phyloP scores from a whole-genome alignment of 176 grass and related monocot genomes.

The Avena atlantica region DNA sequence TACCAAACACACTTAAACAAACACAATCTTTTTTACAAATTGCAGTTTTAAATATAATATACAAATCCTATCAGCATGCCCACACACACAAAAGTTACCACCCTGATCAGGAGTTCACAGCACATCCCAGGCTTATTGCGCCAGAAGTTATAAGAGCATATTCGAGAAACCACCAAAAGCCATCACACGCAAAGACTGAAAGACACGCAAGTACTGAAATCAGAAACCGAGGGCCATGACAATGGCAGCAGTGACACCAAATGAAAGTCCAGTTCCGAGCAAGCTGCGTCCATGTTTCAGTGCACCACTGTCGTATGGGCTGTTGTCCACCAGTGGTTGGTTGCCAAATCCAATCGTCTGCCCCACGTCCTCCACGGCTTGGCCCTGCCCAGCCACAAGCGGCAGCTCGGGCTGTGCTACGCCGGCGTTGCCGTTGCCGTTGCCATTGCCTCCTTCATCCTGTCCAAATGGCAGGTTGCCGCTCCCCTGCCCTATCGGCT shows the following conservation, averaged over 20 bases:
- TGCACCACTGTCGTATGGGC: conserved; percentile 80
- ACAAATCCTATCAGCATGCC: too few species aligned
- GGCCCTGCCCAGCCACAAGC: conserved; percentile 22
- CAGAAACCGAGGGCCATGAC: conserved; percentile 44
- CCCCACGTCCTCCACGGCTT: conserved; percentile 32
- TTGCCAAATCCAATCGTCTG: conserved; percentile 69
- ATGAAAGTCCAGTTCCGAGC: background rate
- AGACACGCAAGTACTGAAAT: background rate
- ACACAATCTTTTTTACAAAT: background rate
- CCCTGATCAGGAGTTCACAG: background rate
- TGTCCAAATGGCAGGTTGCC: conserved; percentile 68
- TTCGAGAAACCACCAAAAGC: background rate
- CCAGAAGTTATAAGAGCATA: background rate
- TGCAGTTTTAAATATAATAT: background rate
- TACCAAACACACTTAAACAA: background rate
- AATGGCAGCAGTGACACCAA: conserved; percentile 6
- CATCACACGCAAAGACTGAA: background rate
- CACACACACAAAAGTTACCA: background rate
- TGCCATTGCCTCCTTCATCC: background rate
- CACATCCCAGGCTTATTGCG: conserved; percentile 43
- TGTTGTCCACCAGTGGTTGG: conserved; percentile 91
- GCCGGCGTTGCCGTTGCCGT: background rate
- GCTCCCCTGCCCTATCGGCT: conserved; percentile 59
- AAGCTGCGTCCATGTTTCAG: conserved; percentile 39
- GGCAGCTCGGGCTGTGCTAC: conserved; percentile 38